phyloP scores from a whole-genome alignment of 805 yeast species.

The Teunomyces funiuensis region DNA sequence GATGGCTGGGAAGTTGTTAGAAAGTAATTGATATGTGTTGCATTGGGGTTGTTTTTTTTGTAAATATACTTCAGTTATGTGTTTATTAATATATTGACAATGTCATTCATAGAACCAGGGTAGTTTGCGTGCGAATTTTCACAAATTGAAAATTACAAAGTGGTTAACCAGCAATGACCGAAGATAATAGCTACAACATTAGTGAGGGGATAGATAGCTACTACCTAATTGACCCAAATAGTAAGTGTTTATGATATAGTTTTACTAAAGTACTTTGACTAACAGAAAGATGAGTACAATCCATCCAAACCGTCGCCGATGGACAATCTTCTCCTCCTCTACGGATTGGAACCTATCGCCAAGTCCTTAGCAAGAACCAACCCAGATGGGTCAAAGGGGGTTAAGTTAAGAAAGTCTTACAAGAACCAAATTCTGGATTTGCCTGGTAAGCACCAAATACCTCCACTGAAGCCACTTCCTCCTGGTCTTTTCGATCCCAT shows the following conservation, averaged over 20 bases:
- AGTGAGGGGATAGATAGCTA: slow-evolving; percentile 18
- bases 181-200: slow-evolving; percentile 5
- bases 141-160: background rate
- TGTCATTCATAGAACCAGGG: background rate
- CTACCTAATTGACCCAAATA: slow-evolving; percentile 28
- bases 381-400: slow-evolving; percentile 87
- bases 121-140: background rate
- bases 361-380: slow-evolving; percentile 82
- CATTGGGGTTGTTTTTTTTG: background rate
- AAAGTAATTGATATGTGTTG: slow-evolving; percentile 27
- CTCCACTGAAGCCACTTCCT: slow-evolving; percentile 42
- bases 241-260: slow-evolving; percentile 12
- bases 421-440: slow-evolving; percentile 88
- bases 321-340: slow-evolving; percentile 67
- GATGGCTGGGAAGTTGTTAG: slow-evolving; percentile 50
- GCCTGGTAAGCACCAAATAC: slow-evolving; percentile 74
- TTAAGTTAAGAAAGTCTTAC: slow-evolving; percentile 89
- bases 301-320: slow-evolving; percentile 67
- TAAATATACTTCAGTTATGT: slow-evolving; percentile 7
- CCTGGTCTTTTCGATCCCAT: slow-evolving; percentile 38
- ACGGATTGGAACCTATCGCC: slow-evolving; percentile 66
- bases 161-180: background rate
- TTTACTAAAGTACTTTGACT: no score
- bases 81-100: slow-evolving; percentile 7
- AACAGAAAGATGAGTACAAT: slow-evolving; percentile 29